Conservation (phyloP, 768 basidiomycete genomes). For the Lactarius evosmus region DNA sequence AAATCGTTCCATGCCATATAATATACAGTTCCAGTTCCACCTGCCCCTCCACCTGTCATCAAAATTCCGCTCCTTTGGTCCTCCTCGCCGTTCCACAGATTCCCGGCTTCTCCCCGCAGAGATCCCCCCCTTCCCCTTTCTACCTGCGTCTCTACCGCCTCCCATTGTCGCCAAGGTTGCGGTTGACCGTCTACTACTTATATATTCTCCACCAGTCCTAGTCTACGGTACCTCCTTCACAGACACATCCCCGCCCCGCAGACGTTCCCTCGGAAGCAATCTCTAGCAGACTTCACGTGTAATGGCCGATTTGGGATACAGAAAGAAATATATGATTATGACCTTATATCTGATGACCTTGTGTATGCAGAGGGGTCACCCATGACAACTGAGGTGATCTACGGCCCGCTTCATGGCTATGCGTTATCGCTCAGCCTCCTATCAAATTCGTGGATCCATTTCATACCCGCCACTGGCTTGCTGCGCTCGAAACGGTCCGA, state of each 20-base stretch:
- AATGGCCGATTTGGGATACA: no score
- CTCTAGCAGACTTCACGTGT: background rate
- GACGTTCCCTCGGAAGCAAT: background rate
- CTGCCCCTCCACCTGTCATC: background rate
- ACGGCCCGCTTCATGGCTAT: background rate
- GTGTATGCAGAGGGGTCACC: no score
- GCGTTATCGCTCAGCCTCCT: background rate
- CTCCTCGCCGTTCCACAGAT: no score
- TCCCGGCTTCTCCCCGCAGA: background rate
- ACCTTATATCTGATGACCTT: no score
- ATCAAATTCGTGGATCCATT: background rate
- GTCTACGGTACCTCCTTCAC: background rate
- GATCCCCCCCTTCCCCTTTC: background rate
- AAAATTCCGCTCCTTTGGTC: background rate
- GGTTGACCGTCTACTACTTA: no score
- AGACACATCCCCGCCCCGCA: no score
- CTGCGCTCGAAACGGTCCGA: background rate
- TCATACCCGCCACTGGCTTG: background rate
- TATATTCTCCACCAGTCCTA: background rate
- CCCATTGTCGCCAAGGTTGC: background rate
- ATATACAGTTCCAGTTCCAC: no score
- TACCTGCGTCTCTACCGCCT: background rate
- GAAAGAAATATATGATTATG: no score
- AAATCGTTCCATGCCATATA: background rate
- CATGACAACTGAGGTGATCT: background rate